Conservation (phyloP, 169 alveolate species). For the Plasmodium knowlesi region DNA sequence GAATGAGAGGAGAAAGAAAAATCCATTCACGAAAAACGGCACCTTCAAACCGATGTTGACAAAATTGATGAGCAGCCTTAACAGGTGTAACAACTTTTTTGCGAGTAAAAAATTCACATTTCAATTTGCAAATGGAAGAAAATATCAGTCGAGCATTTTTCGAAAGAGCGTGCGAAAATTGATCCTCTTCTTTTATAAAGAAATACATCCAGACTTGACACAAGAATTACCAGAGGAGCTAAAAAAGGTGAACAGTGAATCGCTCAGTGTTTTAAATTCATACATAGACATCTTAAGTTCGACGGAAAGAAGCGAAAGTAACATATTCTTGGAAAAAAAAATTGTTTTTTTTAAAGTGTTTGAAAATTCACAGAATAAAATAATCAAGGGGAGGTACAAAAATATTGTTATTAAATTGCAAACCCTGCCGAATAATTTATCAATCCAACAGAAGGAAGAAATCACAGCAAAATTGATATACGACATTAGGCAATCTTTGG, state of each 20-base stretch:
- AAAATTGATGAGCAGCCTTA: background rate
- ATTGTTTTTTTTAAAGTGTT: constrained; percentile 49
- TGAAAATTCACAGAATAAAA: constrained; percentile 63
- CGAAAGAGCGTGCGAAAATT: constrained; percentile 49
- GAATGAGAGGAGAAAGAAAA: background rate
- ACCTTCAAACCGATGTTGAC: constrained; percentile 15
- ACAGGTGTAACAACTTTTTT: background rate
- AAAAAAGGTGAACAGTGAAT: constrained; percentile 68
- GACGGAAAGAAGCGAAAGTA: constrained; percentile 26
- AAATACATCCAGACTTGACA: constrained; percentile 75
- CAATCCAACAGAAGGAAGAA: constrained; percentile 52
- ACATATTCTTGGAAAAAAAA: constrained; percentile 55
- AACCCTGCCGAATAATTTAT: constrained; percentile 32
- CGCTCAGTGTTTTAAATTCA: constrained; percentile 72
- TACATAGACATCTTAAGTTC: constrained; percentile 63
- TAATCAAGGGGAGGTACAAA: constrained; percentile 68
- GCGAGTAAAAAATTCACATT: background rate
- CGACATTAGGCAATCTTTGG: constrained; percentile 55
- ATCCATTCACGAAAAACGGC: background rate
- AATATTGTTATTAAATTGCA: constrained; percentile 41
- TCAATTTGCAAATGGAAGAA: constrained; percentile 10
- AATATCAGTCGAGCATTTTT: constrained; percentile 29
- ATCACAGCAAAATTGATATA: constrained; percentile 58
- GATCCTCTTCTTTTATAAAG: constrained; percentile 72
- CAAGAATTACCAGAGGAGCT: constrained; percentile 64